Conservation (phyloP, 23 red algal genomes). For the Agarophyton chilense region DNA sequence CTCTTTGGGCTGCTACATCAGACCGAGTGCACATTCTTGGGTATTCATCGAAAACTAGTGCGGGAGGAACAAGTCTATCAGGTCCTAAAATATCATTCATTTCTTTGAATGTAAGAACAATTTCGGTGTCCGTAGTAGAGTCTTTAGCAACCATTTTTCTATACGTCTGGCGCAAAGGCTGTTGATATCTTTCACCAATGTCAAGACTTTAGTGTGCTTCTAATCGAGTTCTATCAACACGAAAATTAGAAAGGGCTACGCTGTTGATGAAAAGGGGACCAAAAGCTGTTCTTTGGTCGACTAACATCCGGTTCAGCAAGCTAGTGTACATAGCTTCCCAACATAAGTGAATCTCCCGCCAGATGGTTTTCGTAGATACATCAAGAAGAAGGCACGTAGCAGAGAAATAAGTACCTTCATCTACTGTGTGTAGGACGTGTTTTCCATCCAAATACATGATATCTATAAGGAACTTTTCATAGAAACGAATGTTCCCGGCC, state of each 20-base stretch:
- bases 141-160: background rate
- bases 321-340: slow-evolving; percentile 11
- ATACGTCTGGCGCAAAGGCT: background rate
- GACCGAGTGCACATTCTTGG: too few species aligned
- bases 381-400: background rate
- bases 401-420: slow-evolving; percentile 11
- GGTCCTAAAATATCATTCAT: slow-evolving; percentile 37
- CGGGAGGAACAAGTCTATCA: slow-evolving; percentile 9
- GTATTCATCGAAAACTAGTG: slow-evolving; percentile 15
- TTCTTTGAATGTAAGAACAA: background rate
- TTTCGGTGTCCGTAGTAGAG: background rate
- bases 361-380: background rate
- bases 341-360: background rate
- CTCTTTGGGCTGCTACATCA: too few species aligned
- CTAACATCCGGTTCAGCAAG: background rate
- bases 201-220: slow-evolving; percentile 31
- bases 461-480: slow-evolving; percentile 1
- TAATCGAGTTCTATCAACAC: background rate
- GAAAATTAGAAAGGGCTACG: background rate
- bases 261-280: background rate
- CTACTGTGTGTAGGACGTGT: background rate
- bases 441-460: slow-evolving; percentile 17
- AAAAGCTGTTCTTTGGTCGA: background rate
- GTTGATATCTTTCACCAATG: slow-evolving; percentile 17
- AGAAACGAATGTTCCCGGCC: slow-evolving; percentile 15